phyloP scores from a whole-genome alignment of 805 yeast species.

The Yarrowia keelungensis region DNA sequence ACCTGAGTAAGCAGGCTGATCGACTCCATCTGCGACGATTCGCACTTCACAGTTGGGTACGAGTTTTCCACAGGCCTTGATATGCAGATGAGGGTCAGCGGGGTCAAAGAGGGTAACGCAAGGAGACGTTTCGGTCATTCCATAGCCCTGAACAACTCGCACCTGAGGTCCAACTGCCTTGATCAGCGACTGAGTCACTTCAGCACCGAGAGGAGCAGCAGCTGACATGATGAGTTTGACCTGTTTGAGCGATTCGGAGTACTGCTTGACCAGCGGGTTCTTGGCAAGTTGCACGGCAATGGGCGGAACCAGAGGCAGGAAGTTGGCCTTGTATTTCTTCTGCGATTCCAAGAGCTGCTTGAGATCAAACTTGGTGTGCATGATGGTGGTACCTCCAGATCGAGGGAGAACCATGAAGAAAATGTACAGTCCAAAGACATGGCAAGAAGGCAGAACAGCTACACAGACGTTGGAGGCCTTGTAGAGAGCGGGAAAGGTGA shows the following conservation, averaged over 20 bases:
- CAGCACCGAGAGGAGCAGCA: slow-evolving; percentile 56
- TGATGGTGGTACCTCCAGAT: slow-evolving; percentile 43
- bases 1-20: slow-evolving; percentile 38
- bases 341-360: slow-evolving; percentile 46
- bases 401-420: slow-evolving; percentile 45
- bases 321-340: slow-evolving; percentile 49
- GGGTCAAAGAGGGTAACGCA: slow-evolving; percentile 31
- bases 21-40: slow-evolving; percentile 31
- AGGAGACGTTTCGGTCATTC: slow-evolving; percentile 41
- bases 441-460: slow-evolving; percentile 49
- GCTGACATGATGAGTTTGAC: slow-evolving; percentile 52
- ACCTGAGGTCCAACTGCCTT: slow-evolving; percentile 39
- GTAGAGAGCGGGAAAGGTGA: not conserved
- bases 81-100: slow-evolving; percentile 4
- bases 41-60: slow-evolving; percentile 24
- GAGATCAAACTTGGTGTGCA: slow-evolving; percentile 50
- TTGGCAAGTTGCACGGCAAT: slow-evolving; percentile 56
- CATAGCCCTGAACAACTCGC: slow-evolving; percentile 39
- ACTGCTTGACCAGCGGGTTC: slow-evolving; percentile 54
- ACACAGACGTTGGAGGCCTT: slow-evolving; percentile 43
- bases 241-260: slow-evolving; percentile 53
- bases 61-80: slow-evolving; percentile 21
- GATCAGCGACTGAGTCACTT: slow-evolving; percentile 1
- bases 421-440: slow-evolving; percentile 46
- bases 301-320: slow-evolving; percentile 55